Evolutionary conservation across 1,139 yeast genomes (phyloP).

Genomic region (Yamadazyma taylorii): DNA sequence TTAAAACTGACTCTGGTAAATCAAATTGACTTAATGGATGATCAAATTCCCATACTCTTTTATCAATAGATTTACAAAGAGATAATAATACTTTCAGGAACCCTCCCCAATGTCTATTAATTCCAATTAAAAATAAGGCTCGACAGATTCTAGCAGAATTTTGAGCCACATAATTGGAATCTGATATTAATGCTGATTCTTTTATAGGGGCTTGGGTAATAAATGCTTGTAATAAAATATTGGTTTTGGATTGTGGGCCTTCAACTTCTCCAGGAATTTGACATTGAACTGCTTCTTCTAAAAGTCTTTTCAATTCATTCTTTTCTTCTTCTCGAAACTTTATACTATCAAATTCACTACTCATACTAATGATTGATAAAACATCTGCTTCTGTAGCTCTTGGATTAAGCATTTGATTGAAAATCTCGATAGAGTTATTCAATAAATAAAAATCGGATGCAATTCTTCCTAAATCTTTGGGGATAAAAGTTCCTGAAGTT

Average conservation of each 20-base stretch:
- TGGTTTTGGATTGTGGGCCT: constrained; percentile 83
- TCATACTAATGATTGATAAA: constrained; percentile 84
- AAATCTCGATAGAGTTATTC: constrained; percentile 83
- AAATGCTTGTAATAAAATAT: constrained; percentile 81
- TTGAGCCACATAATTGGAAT: constrained; percentile 91
- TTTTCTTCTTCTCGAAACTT: constrained; percentile 88
- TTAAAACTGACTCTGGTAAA: constrained; percentile 63
- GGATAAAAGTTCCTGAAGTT: constrained; percentile 69
- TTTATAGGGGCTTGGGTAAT: constrained; percentile 72
- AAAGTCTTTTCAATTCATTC: constrained; percentile 62
- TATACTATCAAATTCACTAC: constrained; percentile 90
- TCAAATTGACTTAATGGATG: constrained; percentile 91
- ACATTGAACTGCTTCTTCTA: constrained; percentile 68
- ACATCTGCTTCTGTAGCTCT: constrained; percentile 91
- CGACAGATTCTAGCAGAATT: constrained; percentile 91
- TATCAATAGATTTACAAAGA: constrained; percentile 84
- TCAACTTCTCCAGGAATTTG: constrained; percentile 81
- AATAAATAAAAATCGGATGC: constrained; percentile 92
- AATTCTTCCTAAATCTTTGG: constrained; percentile 90
- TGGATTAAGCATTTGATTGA: constrained; percentile 82
- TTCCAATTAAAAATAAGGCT: constrained; percentile 82
- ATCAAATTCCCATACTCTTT: constrained; percentile 82
- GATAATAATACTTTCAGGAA: constrained; percentile 73
- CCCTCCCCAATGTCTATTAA: constrained; percentile 87
- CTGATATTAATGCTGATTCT: constrained; percentile 83